These are phyloP conservation scores for Thermomyces lanuginosus DNA, from an alignment of 2,329 filamentous ascomycete genomes.

Conservation along the genomic window DNA sequence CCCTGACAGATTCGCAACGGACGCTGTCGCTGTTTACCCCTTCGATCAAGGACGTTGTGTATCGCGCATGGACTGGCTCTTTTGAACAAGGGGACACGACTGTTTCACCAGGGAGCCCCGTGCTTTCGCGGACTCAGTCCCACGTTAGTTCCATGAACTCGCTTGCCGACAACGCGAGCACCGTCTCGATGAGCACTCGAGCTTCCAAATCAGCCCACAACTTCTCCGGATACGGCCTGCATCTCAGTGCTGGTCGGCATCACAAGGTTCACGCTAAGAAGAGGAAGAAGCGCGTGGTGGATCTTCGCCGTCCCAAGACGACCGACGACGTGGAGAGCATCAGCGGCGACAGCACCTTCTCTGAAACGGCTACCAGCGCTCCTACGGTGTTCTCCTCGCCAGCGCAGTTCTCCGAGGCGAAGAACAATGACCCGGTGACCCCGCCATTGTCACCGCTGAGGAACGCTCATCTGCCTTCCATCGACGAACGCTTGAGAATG, in stretches of 20 bases:
- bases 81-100: conserved; percentile 39
- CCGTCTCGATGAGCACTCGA: conserved; percentile 50
- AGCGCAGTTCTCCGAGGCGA: conserved; percentile 43
- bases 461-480: conserved; percentile 16
- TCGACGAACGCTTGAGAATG: conserved; percentile 18
- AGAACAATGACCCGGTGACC: conserved; percentile 38
- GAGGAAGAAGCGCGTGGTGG: conserved; percentile 34
- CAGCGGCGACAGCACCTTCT: conserved; percentile 26
- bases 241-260: conserved; percentile 25
- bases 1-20: conserved; percentile 72
- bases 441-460: conserved; percentile 33
- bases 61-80: conserved; percentile 76
- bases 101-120: conserved; percentile 29
- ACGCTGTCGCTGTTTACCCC: conserved; percentile 86
- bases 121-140: conserved; percentile 48
- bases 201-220: conserved; percentile 19
- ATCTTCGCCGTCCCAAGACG: conserved; percentile 27
- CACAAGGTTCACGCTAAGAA: conserved; percentile 28
- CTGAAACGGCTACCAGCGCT: conserved; percentile 26
- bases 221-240: conserved; percentile 25
- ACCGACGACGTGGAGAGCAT: conserved; percentile 26
- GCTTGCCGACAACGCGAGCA: conserved; percentile 54
- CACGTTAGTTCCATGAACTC: conserved; percentile 52
- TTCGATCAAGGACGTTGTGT: conserved; percentile 75
- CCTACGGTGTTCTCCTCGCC: conserved; percentile 37